Evolutionary conservation across 2,329 filamentous ascomycete species (phyloP).

Genomic region (Davidsoniella australis): DNA sequence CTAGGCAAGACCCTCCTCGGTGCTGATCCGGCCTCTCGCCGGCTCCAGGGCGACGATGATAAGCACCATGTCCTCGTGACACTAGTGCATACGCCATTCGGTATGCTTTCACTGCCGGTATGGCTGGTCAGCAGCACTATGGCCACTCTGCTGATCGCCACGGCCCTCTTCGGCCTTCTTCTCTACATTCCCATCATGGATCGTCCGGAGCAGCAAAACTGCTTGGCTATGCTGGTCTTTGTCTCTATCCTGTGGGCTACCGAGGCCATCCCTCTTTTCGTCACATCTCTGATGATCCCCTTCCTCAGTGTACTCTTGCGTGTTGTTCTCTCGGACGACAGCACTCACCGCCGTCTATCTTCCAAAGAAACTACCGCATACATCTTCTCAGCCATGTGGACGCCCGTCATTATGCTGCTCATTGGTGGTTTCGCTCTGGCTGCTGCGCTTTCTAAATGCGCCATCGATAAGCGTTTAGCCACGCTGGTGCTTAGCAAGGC

Average conservation of each 20-base stretch:
- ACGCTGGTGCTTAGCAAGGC: slow-evolving; percentile 94
- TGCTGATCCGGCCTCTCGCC: slow-evolving; percentile 46
- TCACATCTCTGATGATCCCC: slow-evolving; percentile 83
- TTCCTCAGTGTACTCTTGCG: slow-evolving; percentile 78
- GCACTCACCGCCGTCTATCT: slow-evolving; percentile 51
- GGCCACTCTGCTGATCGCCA: slow-evolving; percentile 52
- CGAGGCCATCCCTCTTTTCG: slow-evolving; percentile 93
- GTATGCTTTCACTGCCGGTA: slow-evolving; percentile 53
- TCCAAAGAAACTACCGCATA: slow-evolving; percentile 66
- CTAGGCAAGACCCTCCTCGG: slow-evolving; percentile 75
- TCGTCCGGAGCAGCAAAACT: slow-evolving; percentile 83
- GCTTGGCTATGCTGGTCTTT: slow-evolving; percentile 80
- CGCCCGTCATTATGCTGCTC: slow-evolving; percentile 93
- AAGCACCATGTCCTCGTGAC: slow-evolving; percentile 26
- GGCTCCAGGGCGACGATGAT: slow-evolving; percentile 72
- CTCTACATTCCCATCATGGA: slow-evolving; percentile 69
- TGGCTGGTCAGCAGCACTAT: slow-evolving; percentile 79
- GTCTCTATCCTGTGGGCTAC: slow-evolving; percentile 94
- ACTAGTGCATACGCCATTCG: slow-evolving; percentile 66
- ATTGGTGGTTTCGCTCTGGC: slow-evolving; percentile 93
- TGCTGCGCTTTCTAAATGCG: slow-evolving; percentile 88
- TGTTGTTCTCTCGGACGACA: slow-evolving; percentile 62
- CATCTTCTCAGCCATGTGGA: slow-evolving; percentile 96
- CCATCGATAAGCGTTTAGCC: slow-evolving; percentile 92
- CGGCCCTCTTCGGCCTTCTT: slow-evolving; percentile 57